Evolutionary conservation across 306 rosid species (phyloP).

Genomic region (Dalbergia cultrata): DNA sequence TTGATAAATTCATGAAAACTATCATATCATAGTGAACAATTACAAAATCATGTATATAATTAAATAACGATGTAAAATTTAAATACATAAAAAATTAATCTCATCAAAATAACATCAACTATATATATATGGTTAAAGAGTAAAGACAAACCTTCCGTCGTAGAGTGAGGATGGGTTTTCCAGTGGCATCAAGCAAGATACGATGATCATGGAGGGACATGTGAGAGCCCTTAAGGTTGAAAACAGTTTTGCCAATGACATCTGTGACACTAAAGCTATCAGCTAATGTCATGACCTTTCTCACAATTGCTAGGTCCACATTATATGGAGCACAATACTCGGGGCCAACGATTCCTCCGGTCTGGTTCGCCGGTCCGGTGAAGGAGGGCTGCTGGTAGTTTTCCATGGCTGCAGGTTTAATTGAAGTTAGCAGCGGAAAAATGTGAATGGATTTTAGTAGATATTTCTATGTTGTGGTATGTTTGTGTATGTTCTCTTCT

Average conservation of each 20-base stretch:
- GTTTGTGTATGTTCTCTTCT: neutral
- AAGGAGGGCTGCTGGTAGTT: neutral
- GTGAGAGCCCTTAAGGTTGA: constrained; percentile 59
- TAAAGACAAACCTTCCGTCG: constrained; percentile 53
- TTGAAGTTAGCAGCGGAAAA: neutral
- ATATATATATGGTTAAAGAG: neutral
- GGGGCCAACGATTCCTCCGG: constrained; percentile 52
- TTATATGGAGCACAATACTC: constrained; percentile 57
- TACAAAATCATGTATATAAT: too few species aligned
- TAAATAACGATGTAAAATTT: too few species aligned
- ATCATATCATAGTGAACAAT: too few species aligned
- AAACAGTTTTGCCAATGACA: constrained; percentile 53
- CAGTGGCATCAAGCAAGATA: constrained; percentile 57
- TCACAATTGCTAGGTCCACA: constrained; percentile 53
- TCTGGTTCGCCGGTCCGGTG: too few species aligned
- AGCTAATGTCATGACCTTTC: constrained; percentile 50
- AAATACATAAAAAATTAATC: too few species aligned
- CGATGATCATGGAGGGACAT: constrained; percentile 55
- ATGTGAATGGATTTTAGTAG: neutral
- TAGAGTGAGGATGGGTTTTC: constrained; percentile 53
- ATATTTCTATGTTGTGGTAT: neutral
- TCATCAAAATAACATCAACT: too few species aligned
- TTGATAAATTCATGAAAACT: too few species aligned
- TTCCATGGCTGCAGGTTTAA: constrained; percentile 24
- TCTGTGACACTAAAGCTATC: constrained; percentile 60